Evolutionary conservation across 2,329 filamentous ascomycete genomes (phyloP).

Genomic region (Golovinomyces cichoracearum): DNA sequence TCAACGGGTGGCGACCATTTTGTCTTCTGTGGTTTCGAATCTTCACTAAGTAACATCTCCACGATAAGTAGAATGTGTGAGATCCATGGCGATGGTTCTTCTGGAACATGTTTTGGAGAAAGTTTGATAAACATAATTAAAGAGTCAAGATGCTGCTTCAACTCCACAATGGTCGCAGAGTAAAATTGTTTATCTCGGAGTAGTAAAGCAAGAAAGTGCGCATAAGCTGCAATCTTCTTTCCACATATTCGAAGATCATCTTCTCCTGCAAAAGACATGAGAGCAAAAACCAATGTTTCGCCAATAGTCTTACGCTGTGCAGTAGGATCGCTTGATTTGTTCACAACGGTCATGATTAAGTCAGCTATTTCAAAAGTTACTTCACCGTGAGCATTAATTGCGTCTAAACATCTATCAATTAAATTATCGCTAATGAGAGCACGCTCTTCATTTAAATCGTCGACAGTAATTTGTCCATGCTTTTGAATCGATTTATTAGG

Average conservation of each 20-base stretch:
- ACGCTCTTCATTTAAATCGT: constrained; percentile 56
- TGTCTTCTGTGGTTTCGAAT: constrained; percentile 53
- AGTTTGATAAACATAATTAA: constrained; percentile 60
- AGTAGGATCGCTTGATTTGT: constrained; percentile 30
- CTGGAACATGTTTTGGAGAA: constrained; percentile 34
- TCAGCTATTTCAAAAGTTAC: constrained; percentile 80
- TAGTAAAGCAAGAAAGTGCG: constrained; percentile 69
- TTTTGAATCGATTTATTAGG: not conserved
- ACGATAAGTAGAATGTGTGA: constrained; percentile 72
- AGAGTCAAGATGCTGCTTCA: constrained; percentile 51
- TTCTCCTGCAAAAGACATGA: constrained; percentile 41
- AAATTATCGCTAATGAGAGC: constrained; percentile 46
- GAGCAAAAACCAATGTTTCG: constrained; percentile 54
- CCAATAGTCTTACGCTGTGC: constrained; percentile 45
- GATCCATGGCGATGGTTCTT: constrained; percentile 78
- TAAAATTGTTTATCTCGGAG: constrained; percentile 68
- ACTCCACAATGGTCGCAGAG: constrained; percentile 40
- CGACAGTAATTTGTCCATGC: constrained; percentile 30
- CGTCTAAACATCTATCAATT: constrained; percentile 72
- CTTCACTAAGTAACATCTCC: constrained; percentile 71
- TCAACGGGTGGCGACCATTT: constrained; percentile 36
- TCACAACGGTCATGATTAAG: constrained; percentile 49
- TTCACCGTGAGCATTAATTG: constrained; percentile 66
- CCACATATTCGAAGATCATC: constrained; percentile 24
- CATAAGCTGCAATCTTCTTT: constrained; percentile 64